These are phyloP conservation scores for Starmera caribaea DNA, from an alignment of 805 yeast genomes.

Conservation along the genomic window DNA sequence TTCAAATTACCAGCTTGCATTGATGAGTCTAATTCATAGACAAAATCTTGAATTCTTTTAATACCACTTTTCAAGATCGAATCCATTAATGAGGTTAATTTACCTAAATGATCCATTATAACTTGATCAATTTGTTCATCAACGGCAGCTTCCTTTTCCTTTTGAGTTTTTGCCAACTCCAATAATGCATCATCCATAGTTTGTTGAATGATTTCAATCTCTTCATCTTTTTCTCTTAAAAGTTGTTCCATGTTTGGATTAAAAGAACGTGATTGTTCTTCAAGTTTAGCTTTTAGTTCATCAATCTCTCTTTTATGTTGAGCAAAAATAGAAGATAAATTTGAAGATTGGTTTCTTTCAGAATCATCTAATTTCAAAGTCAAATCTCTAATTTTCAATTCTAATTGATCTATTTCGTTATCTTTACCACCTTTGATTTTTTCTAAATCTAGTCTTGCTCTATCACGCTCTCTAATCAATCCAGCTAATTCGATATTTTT, in stretches of 20 bases:
- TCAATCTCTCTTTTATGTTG: constrained; percentile 58
- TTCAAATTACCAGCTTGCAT: constrained; percentile 76
- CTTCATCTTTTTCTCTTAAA: constrained; percentile 63
- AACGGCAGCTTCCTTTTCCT: constrained; percentile 39
- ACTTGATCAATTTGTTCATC: constrained; percentile 52
- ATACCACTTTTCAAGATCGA: constrained; percentile 62
- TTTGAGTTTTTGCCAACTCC: constrained; percentile 43
- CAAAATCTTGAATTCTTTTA: constrained; percentile 61
- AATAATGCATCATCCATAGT: constrained; percentile 64
- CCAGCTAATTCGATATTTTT: constrained; percentile 86
- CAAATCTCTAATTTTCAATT: constrained; percentile 53
- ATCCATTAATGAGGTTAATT: constrained; percentile 51
- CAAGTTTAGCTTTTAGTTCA: constrained; percentile 31
- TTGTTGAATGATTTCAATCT: constrained; percentile 69
- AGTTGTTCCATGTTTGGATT: constrained; percentile 29
- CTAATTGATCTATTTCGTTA: constrained; percentile 54
- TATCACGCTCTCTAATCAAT: constrained; percentile 78
- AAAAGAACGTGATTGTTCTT: constrained; percentile 13
- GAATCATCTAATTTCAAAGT: constrained; percentile 47
- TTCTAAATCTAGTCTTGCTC: constrained; percentile 78
- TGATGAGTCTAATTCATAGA: constrained; percentile 64
- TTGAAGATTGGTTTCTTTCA: constrained; percentile 55
- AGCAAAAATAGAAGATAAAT: constrained; percentile 46
- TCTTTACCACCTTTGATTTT: constrained; percentile 55
- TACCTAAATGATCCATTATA: constrained; percentile 35